Evolutionary conservation across 192 early-diverging fungal species (phyloP), one percentile per base, ranked within the genome.

Genomic region (Linderina pennispora): DNA sequence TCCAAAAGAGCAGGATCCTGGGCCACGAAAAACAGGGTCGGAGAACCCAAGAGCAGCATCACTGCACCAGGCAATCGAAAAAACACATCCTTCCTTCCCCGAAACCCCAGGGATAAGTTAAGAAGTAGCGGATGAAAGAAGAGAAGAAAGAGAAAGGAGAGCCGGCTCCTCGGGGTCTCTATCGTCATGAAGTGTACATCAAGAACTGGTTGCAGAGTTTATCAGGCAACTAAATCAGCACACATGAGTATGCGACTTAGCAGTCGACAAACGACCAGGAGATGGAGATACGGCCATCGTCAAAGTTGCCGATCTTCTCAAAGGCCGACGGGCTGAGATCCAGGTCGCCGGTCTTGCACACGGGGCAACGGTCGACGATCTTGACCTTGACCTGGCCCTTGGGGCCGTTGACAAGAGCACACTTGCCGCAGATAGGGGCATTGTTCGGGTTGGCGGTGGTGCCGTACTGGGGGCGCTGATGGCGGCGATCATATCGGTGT

Each of bases 261-360:
- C 56, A 58, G 3, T 36, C 33, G 17, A 28, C 40, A 34, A 61
- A 79, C n/a, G 65, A 38, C 75, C 78, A 77, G 14, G 36, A 45
- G 2, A 72, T 61, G 0, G 41, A 17, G 24, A 65, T 35, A 24
- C 59, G 54, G 23, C 58, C 58, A 8, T 28, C 62, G 9, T 40
- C 33, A 11, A 38, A 45, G 3, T 48, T 50, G 2, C 61, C 72
- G 21, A 75, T 65, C 16, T 50, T 36, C 4, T 40, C 32, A 32
- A 77, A 81, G 0, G 80, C 75, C 1, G 56, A 44, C 15, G 70
- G 68, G 4, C 68, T 66, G 14, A 79, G 58, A 25, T 81, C 77
- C 17, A 81, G 43, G 16, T 45, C 53, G 3, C 69, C 65, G 3
- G 35, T 34, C 0, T 41, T n/a, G 25, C 79, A 81, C 8, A 36